Percentiles rank a stretch among this genome's conserved stretches.
phyloP scores from a whole-genome alignment of 1,284 basidiomycete species.

The Cutaneotrichosporon mucoides region DNA sequence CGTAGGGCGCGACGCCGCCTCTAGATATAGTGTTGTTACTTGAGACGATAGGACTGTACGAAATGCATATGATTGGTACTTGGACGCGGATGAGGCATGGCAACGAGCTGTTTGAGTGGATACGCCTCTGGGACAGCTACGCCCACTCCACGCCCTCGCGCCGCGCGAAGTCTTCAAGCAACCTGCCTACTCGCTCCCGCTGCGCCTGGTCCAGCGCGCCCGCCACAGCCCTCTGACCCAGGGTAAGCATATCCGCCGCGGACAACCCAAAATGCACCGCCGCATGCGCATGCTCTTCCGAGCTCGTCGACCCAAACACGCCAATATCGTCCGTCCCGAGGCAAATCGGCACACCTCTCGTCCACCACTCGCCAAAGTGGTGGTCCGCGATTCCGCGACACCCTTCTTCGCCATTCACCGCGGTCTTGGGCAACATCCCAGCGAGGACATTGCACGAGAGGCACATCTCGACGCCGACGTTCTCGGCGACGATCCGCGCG shows the following conservation, averaged over 20 bases:
- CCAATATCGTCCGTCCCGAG: conserved; percentile 37
- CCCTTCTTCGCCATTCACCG: background rate
- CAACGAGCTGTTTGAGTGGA: no score
- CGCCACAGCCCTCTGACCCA: conserved; percentile 22
- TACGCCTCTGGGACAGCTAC: no score
- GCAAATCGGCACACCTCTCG: conserved; percentile 13
- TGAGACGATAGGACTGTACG: no score
- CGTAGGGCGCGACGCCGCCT: no score
- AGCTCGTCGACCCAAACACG: conserved; percentile 25
- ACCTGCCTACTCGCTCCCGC: conserved; percentile 6
- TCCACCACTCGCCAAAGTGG: conserved; percentile 37
- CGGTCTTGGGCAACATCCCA: conserved; percentile 25
- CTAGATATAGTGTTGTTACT: no score
- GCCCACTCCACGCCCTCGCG: conserved; percentile 7
- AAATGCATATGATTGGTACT: no score
- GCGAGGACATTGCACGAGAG: conserved; percentile 69
- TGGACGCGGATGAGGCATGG: no score
- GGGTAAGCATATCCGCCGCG: conserved; percentile 18
- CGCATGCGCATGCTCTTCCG: conserved; percentile 26
- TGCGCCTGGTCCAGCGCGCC: conserved; percentile 17
- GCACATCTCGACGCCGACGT: conserved; percentile 72
- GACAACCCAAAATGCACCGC: conserved; percentile 24
- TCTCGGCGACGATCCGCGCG: conserved; percentile 56
- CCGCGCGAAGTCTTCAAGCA: conserved; percentile 11
- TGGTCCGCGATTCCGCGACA: conserved; percentile 18